Evolutionary conservation across 1,284 basidiomycete species (phyloP), one percentile per base, ranked within the genome.

Genomic region (Cronartium ribicola): DNA sequence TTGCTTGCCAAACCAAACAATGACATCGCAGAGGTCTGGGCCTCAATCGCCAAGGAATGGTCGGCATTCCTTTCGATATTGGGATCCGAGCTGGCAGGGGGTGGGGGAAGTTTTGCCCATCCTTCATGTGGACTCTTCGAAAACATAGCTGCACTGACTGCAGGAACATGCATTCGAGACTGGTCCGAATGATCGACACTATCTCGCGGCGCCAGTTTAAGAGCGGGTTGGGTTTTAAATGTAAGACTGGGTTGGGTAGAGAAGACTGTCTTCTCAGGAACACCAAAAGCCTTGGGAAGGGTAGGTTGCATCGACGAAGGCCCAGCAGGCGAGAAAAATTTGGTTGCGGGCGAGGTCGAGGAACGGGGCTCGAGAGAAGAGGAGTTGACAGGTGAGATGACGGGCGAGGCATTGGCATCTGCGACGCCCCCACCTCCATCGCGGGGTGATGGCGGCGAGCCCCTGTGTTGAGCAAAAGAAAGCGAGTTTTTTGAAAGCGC

Each of bases 381-480:
- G 3, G 3, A 51, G 48, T 14, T 51, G 48, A 20, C 48, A 20
- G 48, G 20, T 51, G 48, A 51, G 13, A 14, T 20, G 13, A 51
- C 13, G 20, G 29, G 29, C 29, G 29, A 29, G 29, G 29, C 29
- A 29, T 29, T 29, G 29, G 51, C 36, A 57, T n/a, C 8, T 20
- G 51, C 20, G 51, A 22, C n/a, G 13, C 17, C 51, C 20, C 36
- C 51, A 22, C 20, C 51, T 57, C 51, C 20, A 29, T 22, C 51
- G 20, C 36, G 3, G 36, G 14, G 51, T 8, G 51, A 57, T 57
- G 20, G 51, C 13, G 51, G n/a, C 6, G 51, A 57, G n/a, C 51
- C 51, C 20, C 51, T n/a, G 14, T 57, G 51, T 57, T 57, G 51
- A 57, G 51, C 20, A 57, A 57, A 57, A 10, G 51, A 57, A 57